These are phyloP conservation scores for Apiospora phragmitis DNA, from an alignment of 2,329 filamentous ascomycete species.

Conservation along the genomic window DNA sequence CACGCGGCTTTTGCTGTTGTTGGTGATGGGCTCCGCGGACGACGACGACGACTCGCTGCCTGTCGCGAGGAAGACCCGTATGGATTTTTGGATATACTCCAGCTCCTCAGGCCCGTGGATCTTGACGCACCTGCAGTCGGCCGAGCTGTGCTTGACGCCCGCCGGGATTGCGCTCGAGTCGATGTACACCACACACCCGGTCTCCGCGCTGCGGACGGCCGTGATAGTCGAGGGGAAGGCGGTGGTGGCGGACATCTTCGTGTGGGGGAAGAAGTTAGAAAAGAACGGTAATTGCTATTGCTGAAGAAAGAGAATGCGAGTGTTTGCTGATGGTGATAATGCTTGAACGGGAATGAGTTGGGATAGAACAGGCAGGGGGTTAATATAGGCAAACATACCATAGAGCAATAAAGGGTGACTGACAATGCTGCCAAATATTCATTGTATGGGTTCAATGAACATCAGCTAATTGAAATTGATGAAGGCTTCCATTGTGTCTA, in stretches of 20 bases:
- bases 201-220: neutral
- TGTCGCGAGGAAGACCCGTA: neutral
- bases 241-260: neutral
- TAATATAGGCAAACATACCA: neutral
- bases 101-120: conserved; percentile 9
- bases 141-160: neutral
- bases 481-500: neutral
- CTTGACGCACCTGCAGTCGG: neutral
- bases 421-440: neutral
- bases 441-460: neutral
- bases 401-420: neutral
- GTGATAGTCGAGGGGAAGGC: neutral
- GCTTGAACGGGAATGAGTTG: neutral
- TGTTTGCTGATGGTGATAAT: neutral
- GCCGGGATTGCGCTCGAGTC: neutral
- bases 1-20: neutral
- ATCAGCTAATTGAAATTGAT: neutral
- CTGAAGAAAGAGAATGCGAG: neutral
- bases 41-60: neutral
- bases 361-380: neutral
- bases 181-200: conserved; percentile 5
- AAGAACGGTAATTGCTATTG: neutral
- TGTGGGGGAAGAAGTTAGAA: neutral
- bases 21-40: neutral
- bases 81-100: neutral